These are phyloP conservation scores for Acer yangbiense DNA, from an alignment of 345 rosid genomes.

Conservation along the genomic window DNA sequence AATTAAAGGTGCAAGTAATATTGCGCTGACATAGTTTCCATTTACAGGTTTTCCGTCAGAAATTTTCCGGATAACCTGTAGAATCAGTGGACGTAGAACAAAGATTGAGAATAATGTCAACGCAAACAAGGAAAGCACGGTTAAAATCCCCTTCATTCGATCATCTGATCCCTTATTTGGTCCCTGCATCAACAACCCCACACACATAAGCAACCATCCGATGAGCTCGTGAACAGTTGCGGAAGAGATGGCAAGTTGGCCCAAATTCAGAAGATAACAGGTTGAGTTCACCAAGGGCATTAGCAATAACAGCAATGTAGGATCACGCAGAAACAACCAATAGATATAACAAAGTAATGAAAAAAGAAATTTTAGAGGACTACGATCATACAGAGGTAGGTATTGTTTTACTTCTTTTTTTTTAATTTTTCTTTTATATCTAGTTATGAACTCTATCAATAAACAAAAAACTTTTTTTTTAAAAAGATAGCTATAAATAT, in stretches of 20 bases:
- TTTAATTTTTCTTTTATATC: too few relatives aligned
- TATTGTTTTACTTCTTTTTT: too few relatives aligned
- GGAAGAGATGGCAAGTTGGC: conserved; percentile 32
- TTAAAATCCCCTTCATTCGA: too few relatives aligned
- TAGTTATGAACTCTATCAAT: too few relatives aligned
- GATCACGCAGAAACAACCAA: neutral
- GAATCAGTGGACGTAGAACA: conserved; percentile 11
- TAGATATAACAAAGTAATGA: too few relatives aligned
- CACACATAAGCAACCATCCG: neutral
- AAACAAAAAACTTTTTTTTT: too few relatives aligned
- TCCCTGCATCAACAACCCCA: neutral
- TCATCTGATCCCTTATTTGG: too few relatives aligned
- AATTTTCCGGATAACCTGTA: conserved; percentile 13
- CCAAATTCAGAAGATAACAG: conserved; percentile 35
- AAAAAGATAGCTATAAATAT: too few relatives aligned
- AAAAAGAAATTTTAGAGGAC: too few relatives aligned
- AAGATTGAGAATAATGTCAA: neutral
- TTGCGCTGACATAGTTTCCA: neutral
- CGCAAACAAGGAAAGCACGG: conserved; percentile 21
- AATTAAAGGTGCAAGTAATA: conserved; percentile 12
- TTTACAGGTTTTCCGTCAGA: conserved; percentile 29
- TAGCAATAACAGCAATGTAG: conserved; percentile 18
- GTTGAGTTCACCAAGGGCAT: conserved; percentile 33
- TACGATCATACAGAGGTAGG: too few relatives aligned
- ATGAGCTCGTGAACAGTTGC: conserved; percentile 17